These are phyloP conservation scores for Herpetospermum pedunculosum DNA, from an alignment of 306 rosid genomes.

Conservation along the genomic window DNA sequence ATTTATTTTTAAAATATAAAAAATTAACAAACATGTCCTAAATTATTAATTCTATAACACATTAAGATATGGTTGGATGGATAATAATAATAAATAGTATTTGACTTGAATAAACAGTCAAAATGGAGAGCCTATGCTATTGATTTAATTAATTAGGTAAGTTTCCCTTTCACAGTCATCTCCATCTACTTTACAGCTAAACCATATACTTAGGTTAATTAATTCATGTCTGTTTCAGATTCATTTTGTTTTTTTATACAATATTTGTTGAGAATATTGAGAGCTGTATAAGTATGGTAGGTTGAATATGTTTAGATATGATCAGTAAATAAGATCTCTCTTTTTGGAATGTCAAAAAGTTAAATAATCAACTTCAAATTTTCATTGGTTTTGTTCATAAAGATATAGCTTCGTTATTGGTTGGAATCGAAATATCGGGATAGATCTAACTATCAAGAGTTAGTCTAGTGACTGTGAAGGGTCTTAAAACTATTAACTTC, in stretches of 20 bases:
- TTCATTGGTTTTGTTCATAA: not conserved
- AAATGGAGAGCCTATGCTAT: not conserved
- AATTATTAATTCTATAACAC: no score
- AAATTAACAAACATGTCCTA: no score
- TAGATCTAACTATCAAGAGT: no score
- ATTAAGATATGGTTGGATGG: not conserved
- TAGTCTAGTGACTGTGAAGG: no score
- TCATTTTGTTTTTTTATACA: not conserved
- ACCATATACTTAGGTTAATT: not conserved
- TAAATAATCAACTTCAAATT: not conserved
- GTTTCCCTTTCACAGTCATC: not conserved
- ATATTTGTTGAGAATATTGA: not conserved
- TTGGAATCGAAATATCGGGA: not conserved
- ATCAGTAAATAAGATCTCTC: not conserved
- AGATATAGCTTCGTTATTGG: not conserved
- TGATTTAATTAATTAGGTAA: not conserved
- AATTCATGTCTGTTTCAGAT: not conserved
- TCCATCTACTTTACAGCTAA: slow-evolving; percentile 2
- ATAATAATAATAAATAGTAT: not conserved
- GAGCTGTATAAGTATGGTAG: not conserved
- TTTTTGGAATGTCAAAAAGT: not conserved
- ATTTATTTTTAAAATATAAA: no score
- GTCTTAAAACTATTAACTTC: no score
- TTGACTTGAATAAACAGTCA: not conserved
- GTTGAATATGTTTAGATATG: not conserved